Evolutionary conservation across 129 eudicot species (phyloP), one percentile per base, ranked within the genome.

Genomic region (Tagetes patula): DNA sequence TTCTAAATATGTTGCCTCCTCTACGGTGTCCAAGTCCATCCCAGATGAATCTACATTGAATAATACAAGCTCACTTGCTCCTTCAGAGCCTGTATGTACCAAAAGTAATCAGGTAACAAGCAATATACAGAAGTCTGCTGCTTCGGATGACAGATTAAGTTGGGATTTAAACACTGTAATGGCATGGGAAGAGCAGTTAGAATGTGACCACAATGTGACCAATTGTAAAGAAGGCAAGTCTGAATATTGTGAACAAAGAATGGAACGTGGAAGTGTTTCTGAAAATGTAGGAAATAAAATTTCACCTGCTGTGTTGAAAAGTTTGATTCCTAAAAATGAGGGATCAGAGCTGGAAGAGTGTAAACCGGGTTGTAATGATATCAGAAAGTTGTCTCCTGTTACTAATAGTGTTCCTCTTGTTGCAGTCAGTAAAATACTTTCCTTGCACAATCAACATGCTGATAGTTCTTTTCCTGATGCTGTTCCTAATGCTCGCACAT

Each of bases 131-230:
- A 56, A 67, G 32, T 69, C 74, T 56, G 68, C 72, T 66, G 82
- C 45, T 1, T 42, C 36, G 50, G 82, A 71, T 71, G 69, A 41
- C 47, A 77, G 82, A 65, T 82, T 82, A 30, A 79, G 73, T 38
- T 82, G 85, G 85, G 85, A 82, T 67, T 67, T 82, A 79, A 82
- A 82, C 61, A 72, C 79, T 46, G 75, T 72, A 14, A 72, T 77
- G 82, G 79, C 81, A 69, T 82, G 82, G 85, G 82, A 82, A 14
- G 65, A 82, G 59, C 75, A 75, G 3, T 9, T 38, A 9, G 74
- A 49, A 40, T 42, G 27, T 42, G 64, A 70, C 63, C 75, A 56
- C 36, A 13, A 68, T 34, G 32, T 40, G 6, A 39, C 12, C 30
- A 32, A 32, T n/a, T 60, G 50, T 7, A 60, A 40, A 14, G 20